phyloP scores from a whole-genome alignment of 352 stramenopile species.

The Globisporangium irregulare region DNA sequence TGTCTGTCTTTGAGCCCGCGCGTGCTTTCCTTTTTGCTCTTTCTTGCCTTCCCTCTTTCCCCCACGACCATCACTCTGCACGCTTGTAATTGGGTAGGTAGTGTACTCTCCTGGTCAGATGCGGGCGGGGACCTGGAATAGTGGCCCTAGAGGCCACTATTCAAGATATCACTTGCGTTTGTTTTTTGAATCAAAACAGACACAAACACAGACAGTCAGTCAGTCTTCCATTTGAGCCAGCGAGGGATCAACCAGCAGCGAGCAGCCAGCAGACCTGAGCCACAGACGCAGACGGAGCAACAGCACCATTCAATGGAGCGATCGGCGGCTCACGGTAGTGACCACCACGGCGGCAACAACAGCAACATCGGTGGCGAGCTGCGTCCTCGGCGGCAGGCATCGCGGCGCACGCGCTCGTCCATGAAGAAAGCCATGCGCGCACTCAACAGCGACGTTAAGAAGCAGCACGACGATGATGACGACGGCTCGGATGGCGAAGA shows the following conservation, averaged over 20 bases:
- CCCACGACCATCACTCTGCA: conserved; percentile 6
- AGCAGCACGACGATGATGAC: background rate
- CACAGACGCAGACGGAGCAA: background rate
- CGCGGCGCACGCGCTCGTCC: conserved; percentile 37
- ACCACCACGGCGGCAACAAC: background rate
- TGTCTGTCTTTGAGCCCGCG: background rate
- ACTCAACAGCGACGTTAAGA: conserved; percentile 3
- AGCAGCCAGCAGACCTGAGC: conserved; percentile 2
- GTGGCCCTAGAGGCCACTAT: background rate
- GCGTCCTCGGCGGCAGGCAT: conserved; percentile 35
- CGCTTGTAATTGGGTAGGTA: background rate
- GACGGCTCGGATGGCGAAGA: conserved; percentile 31
- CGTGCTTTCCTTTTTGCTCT: conserved; percentile 5
- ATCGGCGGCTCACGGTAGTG: background rate
- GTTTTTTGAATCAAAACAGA: conserved; percentile 12
- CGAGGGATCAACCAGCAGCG: background rate
- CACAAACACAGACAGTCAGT: conserved; percentile 5
- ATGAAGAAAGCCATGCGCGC: conserved; percentile 30
- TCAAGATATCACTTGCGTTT: background rate
- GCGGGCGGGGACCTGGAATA: background rate
- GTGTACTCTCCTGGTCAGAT: background rate
- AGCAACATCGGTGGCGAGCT: conserved; percentile 3
- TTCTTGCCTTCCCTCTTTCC: conserved; percentile 4
- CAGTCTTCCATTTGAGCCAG: conserved; percentile 12
- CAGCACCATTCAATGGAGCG: conserved; percentile 4